phyloP scores from a whole-genome alignment of 2,329 filamentous ascomycete species.

The Escovopsis sp. region DNA sequence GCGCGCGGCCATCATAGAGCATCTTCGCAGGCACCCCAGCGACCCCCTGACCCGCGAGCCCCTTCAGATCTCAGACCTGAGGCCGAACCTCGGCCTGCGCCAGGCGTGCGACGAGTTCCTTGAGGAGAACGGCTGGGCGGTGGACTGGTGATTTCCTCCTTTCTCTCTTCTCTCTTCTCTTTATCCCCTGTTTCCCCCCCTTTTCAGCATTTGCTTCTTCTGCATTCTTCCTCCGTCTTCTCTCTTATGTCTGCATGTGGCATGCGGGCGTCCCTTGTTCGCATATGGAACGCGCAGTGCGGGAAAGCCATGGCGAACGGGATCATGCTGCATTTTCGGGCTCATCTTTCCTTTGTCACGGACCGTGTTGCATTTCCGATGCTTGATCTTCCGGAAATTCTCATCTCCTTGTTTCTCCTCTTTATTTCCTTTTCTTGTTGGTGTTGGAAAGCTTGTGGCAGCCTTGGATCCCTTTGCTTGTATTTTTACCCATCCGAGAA shows the following conservation, averaged over 20 bases:
- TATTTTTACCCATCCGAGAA: no score
- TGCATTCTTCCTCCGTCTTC: background rate
- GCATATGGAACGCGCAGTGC: background rate
- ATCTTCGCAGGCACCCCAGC: slow-evolving; percentile 57
- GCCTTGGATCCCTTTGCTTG: no score
- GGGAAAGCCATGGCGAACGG: no score
- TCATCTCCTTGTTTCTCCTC: background rate
- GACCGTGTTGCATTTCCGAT: no score
- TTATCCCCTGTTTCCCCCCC: background rate
- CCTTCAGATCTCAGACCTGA: slow-evolving; percentile 51
- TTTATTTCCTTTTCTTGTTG: background rate
- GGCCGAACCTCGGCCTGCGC: slow-evolving; percentile 69
- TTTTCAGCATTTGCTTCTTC: background rate
- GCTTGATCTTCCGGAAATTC: no score
- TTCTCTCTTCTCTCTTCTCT: background rate
- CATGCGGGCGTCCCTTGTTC: background rate
- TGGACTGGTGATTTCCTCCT: slow-evolving; percentile 53
- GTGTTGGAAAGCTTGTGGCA: no score
- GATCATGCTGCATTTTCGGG: no score
- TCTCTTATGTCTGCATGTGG: background rate
- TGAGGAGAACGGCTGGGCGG: slow-evolving; percentile 78
- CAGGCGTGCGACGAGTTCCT: slow-evolving; percentile 77
- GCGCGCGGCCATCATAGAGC: slow-evolving; percentile 69
- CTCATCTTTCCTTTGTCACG: no score
- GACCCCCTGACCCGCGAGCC: slow-evolving; percentile 78